Base-by-base conservation (phyloP, 23 red algal genomes). In the Gracilariopsis chorda region DNA sequence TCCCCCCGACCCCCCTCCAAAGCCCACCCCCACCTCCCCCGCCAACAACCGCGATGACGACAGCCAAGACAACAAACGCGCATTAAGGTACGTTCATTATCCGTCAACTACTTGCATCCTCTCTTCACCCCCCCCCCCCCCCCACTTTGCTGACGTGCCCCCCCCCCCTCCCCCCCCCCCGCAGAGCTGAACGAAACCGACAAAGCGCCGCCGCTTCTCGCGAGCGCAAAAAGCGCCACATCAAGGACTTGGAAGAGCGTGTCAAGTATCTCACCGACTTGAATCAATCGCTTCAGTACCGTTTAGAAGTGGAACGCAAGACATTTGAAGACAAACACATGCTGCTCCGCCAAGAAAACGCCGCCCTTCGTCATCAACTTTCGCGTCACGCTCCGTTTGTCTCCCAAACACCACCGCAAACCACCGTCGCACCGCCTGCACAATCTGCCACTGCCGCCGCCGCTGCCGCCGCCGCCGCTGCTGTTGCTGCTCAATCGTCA, bases 171-270 rank as follows among this genome's bases (percentile, higher is more conserved):
- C 37, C 16, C 42, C 12, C 36, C 29, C 20, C 16, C 5, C 20
- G 27, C 52, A 78, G 94, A 30, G 94, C 90, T 13, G 94, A 96
- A 65, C 59, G 94, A 13, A 96, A 96, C 64, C 81, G 94, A 30
- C 94, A 96, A 32, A 92, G 88, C 36, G 94, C 94, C 13, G 94
- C 94, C 8, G 94, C 94, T 21, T 81, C 67, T 8, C 61, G 94
- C 29, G 94, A 96, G 68, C 83, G 94, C 16, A 92, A 88, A 53
- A 96, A 96, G 51, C 76, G 71, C 42, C 80, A 96, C 78, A 82
- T 96, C 51, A 81, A 84, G 42, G 84, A 96, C 12, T 48, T 96
- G 43, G 94, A 96, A 53, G 57, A 57, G 20, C 80, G 83, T 6
- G 94, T 96, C 39, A 77, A 72, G 32, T 88, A 80, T 35, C 87